A percentile compares a stretch with the other conserved stretches of the same genome.
Evolutionary conservation across 2,329 filamentous ascomycete species (phyloP).

Genomic region (Mycocentrospora acerina): DNA sequence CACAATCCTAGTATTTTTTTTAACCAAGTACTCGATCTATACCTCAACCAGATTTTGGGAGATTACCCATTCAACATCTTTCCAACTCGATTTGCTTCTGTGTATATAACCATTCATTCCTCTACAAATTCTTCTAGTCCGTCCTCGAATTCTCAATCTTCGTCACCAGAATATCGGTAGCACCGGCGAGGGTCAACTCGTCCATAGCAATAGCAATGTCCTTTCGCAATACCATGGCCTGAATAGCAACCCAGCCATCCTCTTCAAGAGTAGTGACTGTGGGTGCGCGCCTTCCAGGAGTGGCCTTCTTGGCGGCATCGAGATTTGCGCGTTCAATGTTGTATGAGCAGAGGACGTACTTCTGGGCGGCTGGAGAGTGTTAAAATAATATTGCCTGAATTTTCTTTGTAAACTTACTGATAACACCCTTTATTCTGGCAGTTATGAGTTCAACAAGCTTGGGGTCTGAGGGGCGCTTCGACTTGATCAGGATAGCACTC

Average conservation of each 20-base stretch:
- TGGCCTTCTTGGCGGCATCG: conserved; percentile 69
- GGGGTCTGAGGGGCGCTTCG: conserved; percentile 76
- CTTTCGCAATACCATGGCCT: conserved; percentile 89
- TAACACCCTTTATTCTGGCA: conserved; percentile 86
- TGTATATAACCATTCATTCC: neutral
- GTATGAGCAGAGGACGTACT: conserved; percentile 94
- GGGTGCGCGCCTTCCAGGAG: conserved; percentile 89
- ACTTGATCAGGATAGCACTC: conserved; percentile 89
- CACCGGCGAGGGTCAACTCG: conserved; percentile 71
- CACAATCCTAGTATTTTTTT: no score
- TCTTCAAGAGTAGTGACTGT: conserved; percentile 89
- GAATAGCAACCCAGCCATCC: conserved; percentile 91
- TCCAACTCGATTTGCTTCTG: no score
- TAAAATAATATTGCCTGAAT: conserved; percentile 4
- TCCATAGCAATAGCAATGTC: conserved; percentile 86
- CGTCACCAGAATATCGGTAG: conserved; percentile 81
- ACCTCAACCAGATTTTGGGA: no score
- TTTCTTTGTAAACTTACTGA: conserved; percentile 58
- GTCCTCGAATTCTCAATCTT: conserved; percentile 75
- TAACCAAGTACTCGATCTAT: no score
- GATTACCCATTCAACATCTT: no score
- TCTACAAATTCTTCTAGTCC: conserved; percentile 8
- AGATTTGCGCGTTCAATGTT: conserved; percentile 78
- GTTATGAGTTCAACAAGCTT: conserved; percentile 81
- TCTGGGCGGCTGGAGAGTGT: conserved; percentile 67